Evolutionary conservation across 2,329 filamentous ascomycete genomes (phyloP).

Genomic region (Calonectria multiphialidica): DNA sequence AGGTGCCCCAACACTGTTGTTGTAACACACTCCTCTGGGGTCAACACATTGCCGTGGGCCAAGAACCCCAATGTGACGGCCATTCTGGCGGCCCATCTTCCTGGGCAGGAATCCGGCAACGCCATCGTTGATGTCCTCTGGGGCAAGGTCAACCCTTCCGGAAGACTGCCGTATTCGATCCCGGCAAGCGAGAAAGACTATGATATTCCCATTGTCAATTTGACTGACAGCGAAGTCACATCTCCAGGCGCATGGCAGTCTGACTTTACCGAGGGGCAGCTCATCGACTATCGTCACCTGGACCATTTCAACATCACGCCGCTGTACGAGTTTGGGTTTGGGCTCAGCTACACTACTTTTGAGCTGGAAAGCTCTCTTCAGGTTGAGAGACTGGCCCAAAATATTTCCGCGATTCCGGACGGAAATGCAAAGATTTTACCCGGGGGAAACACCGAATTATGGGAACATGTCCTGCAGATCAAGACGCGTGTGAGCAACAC

Average conservation of each 20-base stretch:
- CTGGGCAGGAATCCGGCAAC: slow-evolving; percentile 76
- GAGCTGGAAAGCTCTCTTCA: background rate
- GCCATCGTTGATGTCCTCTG: slow-evolving; percentile 76
- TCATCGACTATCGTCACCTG: slow-evolving; percentile 7
- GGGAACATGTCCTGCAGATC: background rate
- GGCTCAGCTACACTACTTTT: background rate
- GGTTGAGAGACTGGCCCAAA: background rate
- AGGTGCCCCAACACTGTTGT: slow-evolving; percentile 74
- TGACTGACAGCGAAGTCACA: background rate
- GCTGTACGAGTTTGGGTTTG: slow-evolving; percentile 1
- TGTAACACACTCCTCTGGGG: slow-evolving; percentile 75
- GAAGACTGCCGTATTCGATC: slow-evolving; percentile 77
- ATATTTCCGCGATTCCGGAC: background rate
- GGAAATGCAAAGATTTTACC: background rate
- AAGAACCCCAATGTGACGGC: slow-evolving; percentile 74
- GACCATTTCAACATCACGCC: background rate
- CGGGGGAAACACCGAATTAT: background rate
- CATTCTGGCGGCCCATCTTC: slow-evolving; percentile 75
- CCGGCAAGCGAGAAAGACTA: slow-evolving; percentile 50
- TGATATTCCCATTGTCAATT: background rate
- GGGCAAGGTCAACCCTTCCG: slow-evolving; percentile 74
- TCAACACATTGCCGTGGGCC: slow-evolving; percentile 75
- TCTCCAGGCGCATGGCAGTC: slow-evolving; percentile 2
- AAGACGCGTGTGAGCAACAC: background rate
- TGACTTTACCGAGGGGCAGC: slow-evolving; percentile 7